phyloP scores from a whole-genome alignment of 1,139 yeast genomes.

The Zygoascus sp. region DNA sequence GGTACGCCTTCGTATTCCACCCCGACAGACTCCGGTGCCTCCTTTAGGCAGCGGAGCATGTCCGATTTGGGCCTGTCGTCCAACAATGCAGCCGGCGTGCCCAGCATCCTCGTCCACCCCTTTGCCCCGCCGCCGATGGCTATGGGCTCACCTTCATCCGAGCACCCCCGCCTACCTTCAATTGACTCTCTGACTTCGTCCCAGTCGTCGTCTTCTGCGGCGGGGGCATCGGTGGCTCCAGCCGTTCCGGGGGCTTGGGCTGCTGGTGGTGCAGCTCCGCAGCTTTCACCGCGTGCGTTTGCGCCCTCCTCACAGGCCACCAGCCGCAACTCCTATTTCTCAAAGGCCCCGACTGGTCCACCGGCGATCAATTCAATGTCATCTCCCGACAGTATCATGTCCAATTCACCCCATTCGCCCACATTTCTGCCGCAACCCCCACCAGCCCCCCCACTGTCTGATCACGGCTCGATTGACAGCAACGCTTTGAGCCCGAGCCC shows the following conservation, averaged over 20 bases:
- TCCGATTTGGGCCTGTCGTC: constrained; percentile 8
- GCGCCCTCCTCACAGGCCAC: no score
- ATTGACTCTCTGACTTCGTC: constrained; percentile 25
- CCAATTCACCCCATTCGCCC: neutral
- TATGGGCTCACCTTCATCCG: neutral
- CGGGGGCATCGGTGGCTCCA: no score
- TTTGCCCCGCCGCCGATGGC: constrained; percentile 2
- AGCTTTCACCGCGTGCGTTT: constrained; percentile 1
- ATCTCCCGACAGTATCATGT: neutral
- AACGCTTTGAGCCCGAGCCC: constrained; percentile 3
- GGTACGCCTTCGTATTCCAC: neutral
- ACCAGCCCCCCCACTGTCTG: neutral
- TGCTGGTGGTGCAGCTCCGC: no score
- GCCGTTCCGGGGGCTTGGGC: no score
- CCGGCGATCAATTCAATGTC: constrained; percentile 1
- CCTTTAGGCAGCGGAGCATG: constrained; percentile 2
- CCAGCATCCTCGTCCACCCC: constrained; percentile 4
- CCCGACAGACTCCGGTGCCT: constrained; percentile 3
- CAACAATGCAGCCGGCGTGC: neutral
- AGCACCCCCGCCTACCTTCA: constrained; percentile 26
- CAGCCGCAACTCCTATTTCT: constrained; percentile 10
- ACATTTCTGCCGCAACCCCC: neutral
- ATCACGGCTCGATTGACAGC: constrained; percentile 4
- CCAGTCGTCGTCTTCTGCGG: constrained; percentile 2
- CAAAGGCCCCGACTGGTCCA: constrained; percentile 11